A percentile compares a stretch with the other conserved stretches of the same genome.
Conservation (phyloP, 306 rosid species). For the Oxytropis ochrocephala region DNA sequence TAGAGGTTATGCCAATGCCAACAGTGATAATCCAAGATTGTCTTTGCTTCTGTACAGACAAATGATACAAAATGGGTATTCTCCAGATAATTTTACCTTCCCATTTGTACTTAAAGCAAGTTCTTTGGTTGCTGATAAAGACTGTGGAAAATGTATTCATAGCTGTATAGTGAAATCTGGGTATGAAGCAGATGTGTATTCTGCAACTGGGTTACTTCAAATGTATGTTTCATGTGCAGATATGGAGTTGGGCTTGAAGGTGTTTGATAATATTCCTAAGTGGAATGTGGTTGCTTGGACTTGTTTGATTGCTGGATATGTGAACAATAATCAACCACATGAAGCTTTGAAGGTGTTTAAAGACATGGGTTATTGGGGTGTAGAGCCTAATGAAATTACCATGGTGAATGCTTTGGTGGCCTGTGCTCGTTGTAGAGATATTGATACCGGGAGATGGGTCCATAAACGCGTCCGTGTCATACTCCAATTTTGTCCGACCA, state of each 20-base stretch:
- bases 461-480: slow-evolving; percentile 37
- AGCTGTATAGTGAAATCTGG: slow-evolving; percentile 51
- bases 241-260: slow-evolving; percentile 38
- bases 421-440: slow-evolving; percentile 56
- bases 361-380: slow-evolving; percentile 41
- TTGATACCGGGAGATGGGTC: slow-evolving; percentile 48
- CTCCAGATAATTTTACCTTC: slow-evolving; percentile 67
- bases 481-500: too few relatives aligned
- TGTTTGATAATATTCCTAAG: slow-evolving; percentile 61
- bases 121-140: slow-evolving; percentile 19
- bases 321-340: slow-evolving; percentile 24
- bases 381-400: slow-evolving; percentile 66
- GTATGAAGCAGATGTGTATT: slow-evolving; percentile 45
- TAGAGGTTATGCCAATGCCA: slow-evolving; percentile 56
- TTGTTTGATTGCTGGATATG: slow-evolving; percentile 60
- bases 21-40: slow-evolving; percentile 33
- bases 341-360: slow-evolving; percentile 43
- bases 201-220: slow-evolving; percentile 50
- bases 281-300: slow-evolving; percentile 82
- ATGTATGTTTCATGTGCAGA: slow-evolving; percentile 47
- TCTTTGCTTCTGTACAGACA: slow-evolving; percentile 40
- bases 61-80: slow-evolving; percentile 49
- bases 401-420: slow-evolving; percentile 68
- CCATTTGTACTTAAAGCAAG: slow-evolving; percentile 68
- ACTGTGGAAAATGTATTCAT: slow-evolving; percentile 54